Base-by-base conservation (phyloP, 352 stramenopile genomes). In the Globisporangium uncinulatum region DNA sequence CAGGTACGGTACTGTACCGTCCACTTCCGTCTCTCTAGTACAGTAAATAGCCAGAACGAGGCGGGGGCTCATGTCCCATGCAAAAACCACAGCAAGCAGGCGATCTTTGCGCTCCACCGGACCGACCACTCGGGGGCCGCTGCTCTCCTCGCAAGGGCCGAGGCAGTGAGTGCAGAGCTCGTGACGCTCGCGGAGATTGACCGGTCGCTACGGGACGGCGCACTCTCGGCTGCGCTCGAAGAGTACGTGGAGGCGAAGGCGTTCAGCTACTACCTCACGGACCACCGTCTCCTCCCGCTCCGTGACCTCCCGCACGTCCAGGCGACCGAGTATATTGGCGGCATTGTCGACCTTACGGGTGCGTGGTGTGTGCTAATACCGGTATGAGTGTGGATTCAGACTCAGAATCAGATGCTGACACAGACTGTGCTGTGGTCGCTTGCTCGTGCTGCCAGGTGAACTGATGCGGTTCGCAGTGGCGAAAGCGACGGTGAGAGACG, bases 211-310 rank as follows among this genome's bases (percentile, higher is more conserved):
- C 75, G 89, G 34, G 68, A 87, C 45, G 83, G 83, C 42, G 78
- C 80, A 6, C 86, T 97, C 56, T 86, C 90, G 1, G 75, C 75
- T 46, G 86, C 94, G 5, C 62, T 98, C 24, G 95, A 98, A 62
- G 95, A 98, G 66, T 98, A 97, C 64, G 89, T 84, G 0, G 95
- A 98, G 66, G 95, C 89, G 48, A 95, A 94, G 56, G 84, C 96
- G 17, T 98, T 98, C 69, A 74, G 70, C 19, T 65, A 87, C 31
- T 98, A 96, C 65, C 70, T 98, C 8, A 57, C 73, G 19, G 65
- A 68, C 4, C 69, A 83, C n/a, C 70, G 63, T 14, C 49, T 94
- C n/a, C 37, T 90, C 13, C 71, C 78, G 29, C 69, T 86, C 24
- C 64, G 64, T 21, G 69, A 84, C 3, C 63, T 94, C 41, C 37